phyloP scores from a whole-genome alignment of 257 asterid species.

The Eustoma russellianum region DNA sequence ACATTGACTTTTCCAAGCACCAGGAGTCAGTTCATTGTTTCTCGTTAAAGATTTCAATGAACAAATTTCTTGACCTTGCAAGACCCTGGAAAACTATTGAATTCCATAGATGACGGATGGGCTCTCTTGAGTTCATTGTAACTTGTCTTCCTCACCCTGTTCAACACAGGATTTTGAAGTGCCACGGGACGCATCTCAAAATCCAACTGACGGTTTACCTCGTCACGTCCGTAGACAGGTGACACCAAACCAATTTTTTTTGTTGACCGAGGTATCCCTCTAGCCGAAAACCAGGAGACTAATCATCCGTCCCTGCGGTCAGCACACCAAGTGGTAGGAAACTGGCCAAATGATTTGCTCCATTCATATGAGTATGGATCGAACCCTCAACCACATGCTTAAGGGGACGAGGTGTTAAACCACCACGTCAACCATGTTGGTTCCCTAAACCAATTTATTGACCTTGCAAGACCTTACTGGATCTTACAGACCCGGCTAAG shows the following conservation, averaged over 20 bases:
- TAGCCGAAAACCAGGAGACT: too few relatives aligned
- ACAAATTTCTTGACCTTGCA: conserved; percentile 99
- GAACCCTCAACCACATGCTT: too few relatives aligned
- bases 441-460: too few relatives aligned
- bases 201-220: conserved; percentile 56
- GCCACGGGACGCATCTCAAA: conserved; percentile 41
- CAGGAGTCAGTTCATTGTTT: conserved; percentile 39
- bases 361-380: too few relatives aligned
- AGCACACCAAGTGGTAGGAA: too few relatives aligned
- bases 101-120: conserved; percentile 79
- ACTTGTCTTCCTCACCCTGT: conserved; percentile 36
- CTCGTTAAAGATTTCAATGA: conserved; percentile 61
- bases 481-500: conserved; percentile 80
- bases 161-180: conserved; percentile 31
- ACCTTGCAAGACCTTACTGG: conserved; percentile 99
- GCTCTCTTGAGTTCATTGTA: conserved; percentile 44
- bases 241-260: conserved; percentile 58
- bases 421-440: too few relatives aligned
- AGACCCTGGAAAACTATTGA: conserved; percentile 94
- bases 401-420: too few relatives aligned
- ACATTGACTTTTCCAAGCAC: conserved; percentile 51
- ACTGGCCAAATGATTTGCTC: too few relatives aligned
- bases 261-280: too few relatives aligned
- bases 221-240: conserved; percentile 55
- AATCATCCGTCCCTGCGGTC: too few relatives aligned